Evolutionary conservation across 345 rosid genomes (phyloP).

Genomic region (Moricandia arvensis): DNA sequence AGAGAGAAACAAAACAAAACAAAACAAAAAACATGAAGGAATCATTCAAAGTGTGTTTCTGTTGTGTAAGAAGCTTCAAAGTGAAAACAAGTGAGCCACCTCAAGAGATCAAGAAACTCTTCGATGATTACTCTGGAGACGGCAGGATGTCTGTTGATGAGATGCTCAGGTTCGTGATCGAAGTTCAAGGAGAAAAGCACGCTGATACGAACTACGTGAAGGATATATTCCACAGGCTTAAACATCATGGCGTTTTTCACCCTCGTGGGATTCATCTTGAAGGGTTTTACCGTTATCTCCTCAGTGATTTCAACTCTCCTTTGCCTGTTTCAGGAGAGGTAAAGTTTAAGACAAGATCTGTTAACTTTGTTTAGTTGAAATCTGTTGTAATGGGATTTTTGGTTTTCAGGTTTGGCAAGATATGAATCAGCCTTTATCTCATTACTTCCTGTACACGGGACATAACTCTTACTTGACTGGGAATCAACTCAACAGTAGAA

Average conservation of each 20-base stretch:
- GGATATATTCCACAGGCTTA: conserved; percentile 42
- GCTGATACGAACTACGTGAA: conserved; percentile 54
- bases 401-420: conserved; percentile 59
- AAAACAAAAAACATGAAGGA: conserved; percentile 28
- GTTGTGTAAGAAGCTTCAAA: conserved; percentile 73
- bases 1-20: neutral
- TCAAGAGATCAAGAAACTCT: conserved; percentile 56
- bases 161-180: conserved; percentile 56
- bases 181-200: conserved; percentile 55
- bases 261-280: conserved; percentile 54
- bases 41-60: conserved; percentile 36
- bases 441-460: conserved; percentile 79
- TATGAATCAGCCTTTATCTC: conserved; percentile 70
- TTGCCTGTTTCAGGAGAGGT: conserved; percentile 33
- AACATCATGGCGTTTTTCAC: conserved; percentile 36
- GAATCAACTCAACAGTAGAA: conserved; percentile 61
- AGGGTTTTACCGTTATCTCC: conserved; percentile 41
- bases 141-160: conserved; percentile 52
- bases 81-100: conserved; percentile 72
- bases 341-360: neutral
- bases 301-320: conserved; percentile 47
- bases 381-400: neutral
- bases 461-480: conserved; percentile 91
- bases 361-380: neutral
- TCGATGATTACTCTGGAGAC: conserved; percentile 48